These are phyloP conservation scores for Termitomyces bulborhizus DNA, from an alignment of 768 basidiomycete genomes.

Conservation along the genomic window DNA sequence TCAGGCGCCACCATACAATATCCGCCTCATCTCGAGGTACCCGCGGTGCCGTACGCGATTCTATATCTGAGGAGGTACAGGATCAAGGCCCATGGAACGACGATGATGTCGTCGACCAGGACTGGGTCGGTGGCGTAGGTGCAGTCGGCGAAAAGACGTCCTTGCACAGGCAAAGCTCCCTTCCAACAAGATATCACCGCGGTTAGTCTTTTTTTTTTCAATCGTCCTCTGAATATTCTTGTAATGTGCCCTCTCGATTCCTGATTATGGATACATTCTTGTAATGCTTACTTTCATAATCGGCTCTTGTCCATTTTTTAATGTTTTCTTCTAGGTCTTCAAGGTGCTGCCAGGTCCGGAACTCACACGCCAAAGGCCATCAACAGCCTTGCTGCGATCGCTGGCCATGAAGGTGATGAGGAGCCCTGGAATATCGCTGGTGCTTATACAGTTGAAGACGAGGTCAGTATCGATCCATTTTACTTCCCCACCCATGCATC, in stretches of 20 bases:
- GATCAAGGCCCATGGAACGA: constrained; percentile 57
- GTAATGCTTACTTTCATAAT: constrained; percentile 14
- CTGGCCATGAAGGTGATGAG: constrained; percentile 83
- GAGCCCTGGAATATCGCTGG: constrained; percentile 78
- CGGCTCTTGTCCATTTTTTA: constrained; percentile 3
- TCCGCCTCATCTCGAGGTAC: constrained; percentile 65
- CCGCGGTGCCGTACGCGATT: constrained; percentile 51
- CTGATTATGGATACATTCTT: constrained; percentile 17
- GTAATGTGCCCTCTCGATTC: constrained; percentile 13
- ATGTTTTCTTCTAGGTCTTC: constrained; percentile 37
- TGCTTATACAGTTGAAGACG: constrained; percentile 55
- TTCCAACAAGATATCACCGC: constrained; percentile 76
- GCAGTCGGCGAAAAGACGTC: constrained; percentile 80
- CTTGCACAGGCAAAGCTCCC: constrained; percentile 74
- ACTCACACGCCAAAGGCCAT: constrained; percentile 65
- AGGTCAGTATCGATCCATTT: constrained; percentile 34
- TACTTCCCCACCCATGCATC: not conserved
- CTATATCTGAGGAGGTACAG: constrained; percentile 63
- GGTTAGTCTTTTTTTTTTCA: constrained; percentile 34
- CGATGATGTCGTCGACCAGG: constrained; percentile 72
- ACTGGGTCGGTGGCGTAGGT: constrained; percentile 78
- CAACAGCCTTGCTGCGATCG: constrained; percentile 81
- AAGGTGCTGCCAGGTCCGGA: constrained; percentile 48
- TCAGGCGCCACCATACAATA: constrained; percentile 83
- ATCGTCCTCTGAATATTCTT: constrained; percentile 1